A percentile compares a stretch with the other conserved stretches of the same genome.
Conservation (phyloP, 345 rosid species). For the Angophora floribunda region DNA sequence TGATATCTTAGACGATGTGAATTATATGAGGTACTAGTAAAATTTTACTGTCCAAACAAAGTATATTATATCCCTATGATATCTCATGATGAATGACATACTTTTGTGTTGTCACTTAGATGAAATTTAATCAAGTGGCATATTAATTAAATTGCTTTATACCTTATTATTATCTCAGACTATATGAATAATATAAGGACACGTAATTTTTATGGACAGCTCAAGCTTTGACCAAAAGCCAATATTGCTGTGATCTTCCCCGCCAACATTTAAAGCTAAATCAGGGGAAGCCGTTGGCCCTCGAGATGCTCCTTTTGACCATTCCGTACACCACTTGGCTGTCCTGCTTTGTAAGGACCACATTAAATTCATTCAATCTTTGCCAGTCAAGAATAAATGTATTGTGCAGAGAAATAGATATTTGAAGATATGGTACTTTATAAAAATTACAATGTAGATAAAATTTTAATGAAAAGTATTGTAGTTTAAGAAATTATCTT, state of each 20-base stretch:
- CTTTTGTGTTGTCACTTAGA: no score
- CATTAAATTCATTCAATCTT: background rate
- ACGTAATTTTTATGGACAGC: background rate
- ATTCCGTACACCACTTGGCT: background rate
- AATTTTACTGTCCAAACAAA: no score
- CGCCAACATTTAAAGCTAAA: background rate
- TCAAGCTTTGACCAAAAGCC: background rate
- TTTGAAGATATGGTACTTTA: no score
- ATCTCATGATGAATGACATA: background rate
- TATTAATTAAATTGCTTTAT: no score
- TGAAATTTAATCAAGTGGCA: no score
- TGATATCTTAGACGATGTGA: background rate
- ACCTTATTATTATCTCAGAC: no score
- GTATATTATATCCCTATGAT: no score
- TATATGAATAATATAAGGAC: background rate
- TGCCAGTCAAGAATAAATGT: no score
- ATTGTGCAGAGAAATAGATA: background rate
- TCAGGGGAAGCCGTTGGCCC: background rate
- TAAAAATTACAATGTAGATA: no score
- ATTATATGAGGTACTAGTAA: no score
- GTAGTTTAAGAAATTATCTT: no score
- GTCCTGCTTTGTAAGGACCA: background rate
- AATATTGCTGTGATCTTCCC: background rate
- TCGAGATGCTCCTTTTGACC: background rate
- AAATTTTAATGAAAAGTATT: no score